Evolutionary conservation across 306 rosid genomes (phyloP).

Genomic region (Corylus heterophylla): DNA sequence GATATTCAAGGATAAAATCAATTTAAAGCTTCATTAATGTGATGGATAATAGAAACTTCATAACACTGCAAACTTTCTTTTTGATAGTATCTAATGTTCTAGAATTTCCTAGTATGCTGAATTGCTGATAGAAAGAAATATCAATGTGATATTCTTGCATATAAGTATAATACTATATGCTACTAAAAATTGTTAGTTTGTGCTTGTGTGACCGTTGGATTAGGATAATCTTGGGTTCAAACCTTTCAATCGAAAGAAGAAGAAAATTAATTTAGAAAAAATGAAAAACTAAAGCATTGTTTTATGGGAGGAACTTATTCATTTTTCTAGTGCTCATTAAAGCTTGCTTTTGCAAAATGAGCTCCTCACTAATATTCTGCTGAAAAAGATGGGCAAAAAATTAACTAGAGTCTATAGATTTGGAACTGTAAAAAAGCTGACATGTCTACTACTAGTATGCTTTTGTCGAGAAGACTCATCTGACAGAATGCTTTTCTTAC

Average conservation of each 20-base stretch:
- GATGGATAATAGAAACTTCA: background rate
- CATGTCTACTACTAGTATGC: background rate
- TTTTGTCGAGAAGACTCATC: background rate
- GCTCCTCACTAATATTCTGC: background rate
- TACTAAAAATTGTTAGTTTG: background rate
- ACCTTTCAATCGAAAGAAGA: background rate
- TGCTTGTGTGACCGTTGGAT: background rate
- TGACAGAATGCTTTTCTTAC: constrained; percentile 10
- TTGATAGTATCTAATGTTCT: background rate
- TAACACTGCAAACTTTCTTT: background rate
- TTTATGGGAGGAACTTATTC: background rate
- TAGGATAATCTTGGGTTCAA: background rate
- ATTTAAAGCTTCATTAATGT: background rate
- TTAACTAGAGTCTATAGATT: background rate
- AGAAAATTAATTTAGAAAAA: background rate
- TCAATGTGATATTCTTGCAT: background rate
- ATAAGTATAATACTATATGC: background rate
- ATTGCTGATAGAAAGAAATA: constrained; percentile 7
- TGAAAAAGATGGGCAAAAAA: background rate
- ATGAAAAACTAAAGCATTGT: background rate
- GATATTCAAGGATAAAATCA: background rate
- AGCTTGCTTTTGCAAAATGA: background rate
- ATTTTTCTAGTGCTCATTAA: background rate
- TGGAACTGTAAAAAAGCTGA: background rate
- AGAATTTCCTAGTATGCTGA: background rate